These are phyloP conservation scores for Tubosaeta sp. DNA, from an alignment of 768 basidiomycete genomes.

Conservation along the genomic window DNA sequence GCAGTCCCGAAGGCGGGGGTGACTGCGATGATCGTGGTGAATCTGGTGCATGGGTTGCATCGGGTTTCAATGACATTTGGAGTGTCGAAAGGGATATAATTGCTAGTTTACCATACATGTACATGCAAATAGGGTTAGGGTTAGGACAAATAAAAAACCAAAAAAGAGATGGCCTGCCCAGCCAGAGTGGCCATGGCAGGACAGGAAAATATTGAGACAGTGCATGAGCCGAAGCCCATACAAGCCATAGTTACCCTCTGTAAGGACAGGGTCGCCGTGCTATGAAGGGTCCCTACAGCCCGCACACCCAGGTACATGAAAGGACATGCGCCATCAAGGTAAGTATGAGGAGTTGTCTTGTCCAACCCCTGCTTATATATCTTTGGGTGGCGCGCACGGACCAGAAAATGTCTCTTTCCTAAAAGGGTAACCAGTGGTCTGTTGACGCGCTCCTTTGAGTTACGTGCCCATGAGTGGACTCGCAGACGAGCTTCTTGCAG, in stretches of 20 bases:
- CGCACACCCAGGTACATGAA: slow-evolving; percentile 54
- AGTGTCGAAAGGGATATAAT: background rate
- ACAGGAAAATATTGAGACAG: slow-evolving; percentile 79
- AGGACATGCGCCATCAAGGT: slow-evolving; percentile 60
- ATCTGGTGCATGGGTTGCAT: slow-evolving; percentile 24
- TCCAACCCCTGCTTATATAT: slow-evolving; percentile 9
- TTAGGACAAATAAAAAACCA: slow-evolving; percentile 18
- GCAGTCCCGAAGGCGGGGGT: slow-evolving; percentile 60
- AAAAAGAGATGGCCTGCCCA: slow-evolving; percentile 28
- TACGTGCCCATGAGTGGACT: slow-evolving; percentile 65
- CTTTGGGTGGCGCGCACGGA: slow-evolving; percentile 9
- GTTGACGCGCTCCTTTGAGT: background rate
- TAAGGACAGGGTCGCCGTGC: slow-evolving; percentile 55
- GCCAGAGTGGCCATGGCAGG: slow-evolving; percentile 53
- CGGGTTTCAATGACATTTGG: background rate
- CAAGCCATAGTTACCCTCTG: slow-evolving; percentile 44
- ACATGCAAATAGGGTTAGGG: slow-evolving; percentile 29
- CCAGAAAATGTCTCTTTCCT: slow-evolving; percentile 2
- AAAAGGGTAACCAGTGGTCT: slow-evolving; percentile 6
- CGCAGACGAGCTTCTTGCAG: slow-evolving; percentile 89
- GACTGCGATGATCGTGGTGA: slow-evolving; percentile 74
- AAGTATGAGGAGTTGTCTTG: slow-evolving; percentile 41
- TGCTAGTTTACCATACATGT: slow-evolving; percentile 1
- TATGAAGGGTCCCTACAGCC: slow-evolving; percentile 50
- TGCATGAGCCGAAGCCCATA: slow-evolving; percentile 69